Percentiles rank a stretch among this genome's conserved stretches.
Evolutionary conservation across 768 basidiomycete species (phyloP).

Genomic region (Russula sp.): DNA sequence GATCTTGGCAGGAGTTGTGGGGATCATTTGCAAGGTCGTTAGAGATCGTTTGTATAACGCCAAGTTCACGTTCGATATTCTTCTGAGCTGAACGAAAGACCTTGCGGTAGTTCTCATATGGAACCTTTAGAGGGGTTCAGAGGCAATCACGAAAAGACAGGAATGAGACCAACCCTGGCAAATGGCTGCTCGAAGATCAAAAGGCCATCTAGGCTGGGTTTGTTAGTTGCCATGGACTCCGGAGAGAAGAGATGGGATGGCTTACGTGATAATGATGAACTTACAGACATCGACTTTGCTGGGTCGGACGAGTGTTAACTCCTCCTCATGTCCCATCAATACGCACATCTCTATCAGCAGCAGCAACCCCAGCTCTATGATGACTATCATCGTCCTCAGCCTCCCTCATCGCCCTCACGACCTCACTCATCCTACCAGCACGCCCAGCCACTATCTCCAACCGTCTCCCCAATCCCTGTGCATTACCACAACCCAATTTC

Average conservation of each 20-base stretch:
- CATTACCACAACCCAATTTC: slow-evolving; percentile 22
- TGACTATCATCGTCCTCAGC: neutral
- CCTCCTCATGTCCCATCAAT: slow-evolving; percentile 27
- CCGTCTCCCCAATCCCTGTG: slow-evolving; percentile 15
- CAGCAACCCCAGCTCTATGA: slow-evolving; percentile 4
- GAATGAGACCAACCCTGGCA: slow-evolving; percentile 50
- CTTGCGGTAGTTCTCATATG: slow-evolving; percentile 86
- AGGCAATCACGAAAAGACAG: neutral
- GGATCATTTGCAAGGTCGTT: slow-evolving; percentile 57
- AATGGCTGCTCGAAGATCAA: slow-evolving; percentile 86
- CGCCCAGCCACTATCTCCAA: slow-evolving; percentile 6
- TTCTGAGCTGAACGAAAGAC: slow-evolving; percentile 81
- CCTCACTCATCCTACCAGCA: neutral
- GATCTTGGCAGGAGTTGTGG: slow-evolving; percentile 39
- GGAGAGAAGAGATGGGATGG: neutral
- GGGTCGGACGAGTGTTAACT: neutral
- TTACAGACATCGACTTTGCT: no score
- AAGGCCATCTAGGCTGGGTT: slow-evolving; percentile 67
- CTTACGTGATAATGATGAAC: slow-evolving; percentile 21
- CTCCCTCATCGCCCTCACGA: neutral
- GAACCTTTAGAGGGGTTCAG: slow-evolving; percentile 52
- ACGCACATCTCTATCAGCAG: slow-evolving; percentile 24
- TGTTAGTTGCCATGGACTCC: slow-evolving; percentile 39
- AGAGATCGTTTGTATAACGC: slow-evolving; percentile 52
- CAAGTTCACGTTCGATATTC: slow-evolving; percentile 76